Percentiles rank a stretch among this genome's conserved stretches.
phyloP scores from a whole-genome alignment of 331 rosid species.

The Saraca asoca region DNA sequence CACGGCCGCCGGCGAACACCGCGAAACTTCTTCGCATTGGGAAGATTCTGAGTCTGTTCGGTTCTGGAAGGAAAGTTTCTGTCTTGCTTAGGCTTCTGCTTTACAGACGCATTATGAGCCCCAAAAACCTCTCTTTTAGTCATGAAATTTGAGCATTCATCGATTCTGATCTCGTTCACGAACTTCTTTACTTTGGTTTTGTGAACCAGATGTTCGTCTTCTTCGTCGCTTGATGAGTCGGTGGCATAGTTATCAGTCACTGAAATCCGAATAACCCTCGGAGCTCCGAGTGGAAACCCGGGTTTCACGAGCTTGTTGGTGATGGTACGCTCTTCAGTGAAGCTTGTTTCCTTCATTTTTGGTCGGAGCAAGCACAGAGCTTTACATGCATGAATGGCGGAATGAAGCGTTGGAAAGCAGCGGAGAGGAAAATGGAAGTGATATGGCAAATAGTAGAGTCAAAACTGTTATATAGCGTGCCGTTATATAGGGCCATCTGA shows the following conservation, averaged over 20 bases:
- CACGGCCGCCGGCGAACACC: conserved; percentile 56
- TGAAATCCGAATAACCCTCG: conserved; percentile 47
- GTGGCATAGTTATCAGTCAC: conserved; percentile 57
- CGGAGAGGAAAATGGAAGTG: not conserved
- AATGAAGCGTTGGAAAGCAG: too few species aligned
- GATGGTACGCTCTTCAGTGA: conserved; percentile 36
- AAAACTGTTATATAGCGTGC: too few species aligned
- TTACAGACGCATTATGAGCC: not conserved
- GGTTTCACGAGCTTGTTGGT: conserved; percentile 38
- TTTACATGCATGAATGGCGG: too few species aligned
- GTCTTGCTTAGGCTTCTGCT: conserved; percentile 4
- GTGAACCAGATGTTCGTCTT: not conserved
- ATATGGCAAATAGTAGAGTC: not conserved
- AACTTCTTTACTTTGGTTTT: conserved; percentile 33
- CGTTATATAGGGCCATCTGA: conserved; percentile 31
- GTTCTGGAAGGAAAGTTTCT: not conserved
- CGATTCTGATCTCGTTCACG: conserved; percentile 56
- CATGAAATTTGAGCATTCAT: not conserved
- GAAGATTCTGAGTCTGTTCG: conserved; percentile 4
- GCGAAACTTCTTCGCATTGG: conserved; percentile 34
- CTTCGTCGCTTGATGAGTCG: conserved; percentile 64
- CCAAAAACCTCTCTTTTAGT: not conserved
- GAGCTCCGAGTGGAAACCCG: not conserved
- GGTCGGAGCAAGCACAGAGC: not conserved
- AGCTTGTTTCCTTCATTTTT: conserved; percentile 39